Base-by-base conservation (phyloP, 257 asterid species). In the Knoxia roxburghii region DNA sequence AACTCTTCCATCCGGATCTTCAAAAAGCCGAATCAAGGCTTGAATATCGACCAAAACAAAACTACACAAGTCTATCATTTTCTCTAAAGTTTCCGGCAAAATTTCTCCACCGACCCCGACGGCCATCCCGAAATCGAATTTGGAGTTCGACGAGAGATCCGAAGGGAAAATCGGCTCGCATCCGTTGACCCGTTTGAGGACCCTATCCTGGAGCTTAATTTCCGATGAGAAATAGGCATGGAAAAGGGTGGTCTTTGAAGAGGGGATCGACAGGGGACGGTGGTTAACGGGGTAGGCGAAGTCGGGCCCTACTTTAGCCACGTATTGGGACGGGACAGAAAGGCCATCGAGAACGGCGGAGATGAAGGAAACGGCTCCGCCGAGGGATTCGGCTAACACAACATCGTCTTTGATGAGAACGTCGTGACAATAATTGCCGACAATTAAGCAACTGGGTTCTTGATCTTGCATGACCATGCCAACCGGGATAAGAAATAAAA, bases 21-120 rank as follows among this genome's bases (percentile, higher is more conserved):
- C 93, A 73, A 94, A 94, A 30, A 46, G 88, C 54, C 99, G 84
- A 67, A 88, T 87, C 56, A 94, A 27, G 2, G 94, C 92, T 70
- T 94, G 99, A 14, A 90, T 86, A 64, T 94, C 99, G 0, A 94
- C 99, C 67, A 94, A 79, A 51, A 94, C 97, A 9, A 84, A 71
- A 1, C 82, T 80, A 61, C 99, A 94, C 6, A 90, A 69, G 6
- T 82, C 95, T 32, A 94, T 71, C 95, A 94, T 86, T 58, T 69
- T 77, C 71, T 75, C 90, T 49, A 94, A 82, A 27, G 97, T 94
- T 57, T 82, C 93, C 0, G 96, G 97, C 32, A 78, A 60, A 29
- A 94, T 88, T 62, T 94, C 99, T 1, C 99, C 99, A 17, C 82
- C 99, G 2, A 94, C 99, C 33, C 96, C 99, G 2, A 88, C 96